phyloP scores from a whole-genome alignment of 768 basidiomycete species.

The Auricularia cornea region DNA sequence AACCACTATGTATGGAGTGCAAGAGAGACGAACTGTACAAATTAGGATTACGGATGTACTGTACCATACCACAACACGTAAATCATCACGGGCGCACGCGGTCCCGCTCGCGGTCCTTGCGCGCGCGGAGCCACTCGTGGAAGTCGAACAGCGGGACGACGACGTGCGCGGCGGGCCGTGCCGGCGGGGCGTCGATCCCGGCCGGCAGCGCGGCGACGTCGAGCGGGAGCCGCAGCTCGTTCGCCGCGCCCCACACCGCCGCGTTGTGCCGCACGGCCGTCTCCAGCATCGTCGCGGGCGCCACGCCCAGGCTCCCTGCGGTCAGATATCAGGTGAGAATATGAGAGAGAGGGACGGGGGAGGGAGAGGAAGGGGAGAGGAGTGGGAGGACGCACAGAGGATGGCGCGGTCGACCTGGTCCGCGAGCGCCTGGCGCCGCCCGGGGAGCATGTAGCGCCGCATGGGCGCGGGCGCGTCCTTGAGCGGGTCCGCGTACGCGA shows the following conservation, averaged over 20 bases:
- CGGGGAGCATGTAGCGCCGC: constrained; percentile 64
- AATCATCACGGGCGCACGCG: too few species aligned
- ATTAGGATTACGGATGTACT: too few species aligned
- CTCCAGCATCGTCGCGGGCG: neutral
- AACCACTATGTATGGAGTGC: too few species aligned
- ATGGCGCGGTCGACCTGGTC: constrained; percentile 86
- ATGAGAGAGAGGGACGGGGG: neutral
- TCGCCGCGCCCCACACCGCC: neutral
- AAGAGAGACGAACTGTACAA: too few species aligned
- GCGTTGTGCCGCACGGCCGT: neutral
- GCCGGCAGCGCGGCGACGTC: neutral
- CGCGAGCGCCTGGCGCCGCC: constrained; percentile 72
- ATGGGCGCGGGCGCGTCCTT: constrained; percentile 22
- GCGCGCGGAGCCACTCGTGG: neutral
- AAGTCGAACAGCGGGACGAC: neutral
- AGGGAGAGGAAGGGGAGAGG: neutral
- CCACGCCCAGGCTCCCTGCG: neutral
- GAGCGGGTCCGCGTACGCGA: constrained; percentile 59
- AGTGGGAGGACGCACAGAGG: constrained; percentile 46
- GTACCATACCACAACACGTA: too few species aligned
- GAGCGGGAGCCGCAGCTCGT: neutral
- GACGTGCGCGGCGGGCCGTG: neutral
- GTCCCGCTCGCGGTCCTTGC: too few species aligned
- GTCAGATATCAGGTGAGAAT: too few species aligned
- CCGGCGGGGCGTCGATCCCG: neutral